phyloP scores from a whole-genome alignment of 2,329 filamentous ascomycete genomes.

The Phialophora tarda region DNA sequence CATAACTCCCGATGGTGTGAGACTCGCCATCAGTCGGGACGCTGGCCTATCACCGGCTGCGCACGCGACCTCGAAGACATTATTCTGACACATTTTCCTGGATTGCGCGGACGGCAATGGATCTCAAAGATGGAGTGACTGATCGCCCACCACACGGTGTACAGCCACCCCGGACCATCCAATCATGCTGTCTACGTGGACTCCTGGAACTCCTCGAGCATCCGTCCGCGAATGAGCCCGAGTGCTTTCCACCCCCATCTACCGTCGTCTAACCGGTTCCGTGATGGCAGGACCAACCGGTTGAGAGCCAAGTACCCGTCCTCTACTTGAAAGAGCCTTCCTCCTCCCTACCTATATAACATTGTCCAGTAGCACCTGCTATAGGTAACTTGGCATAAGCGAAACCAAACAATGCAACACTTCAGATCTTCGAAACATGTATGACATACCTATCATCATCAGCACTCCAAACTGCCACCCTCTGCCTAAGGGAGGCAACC shows the following conservation, averaged over 20 bases:
- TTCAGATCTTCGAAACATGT: constrained; percentile 24
- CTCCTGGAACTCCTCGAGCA: neutral
- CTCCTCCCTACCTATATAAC: constrained; percentile 7
- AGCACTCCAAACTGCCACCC: constrained; percentile 29
- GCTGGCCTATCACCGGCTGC: neutral
- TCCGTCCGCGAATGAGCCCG: constrained; percentile 1
- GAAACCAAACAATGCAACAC: constrained; percentile 11
- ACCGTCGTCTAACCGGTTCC: constrained; percentile 6
- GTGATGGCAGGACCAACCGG: constrained; percentile 4
- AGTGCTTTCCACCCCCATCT: neutral
- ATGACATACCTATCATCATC: constrained; percentile 29
- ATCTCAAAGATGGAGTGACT: neutral
- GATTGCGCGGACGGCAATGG: neutral
- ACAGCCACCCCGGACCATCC: neutral
- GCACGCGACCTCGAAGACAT: neutral
- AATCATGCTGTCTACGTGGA: neutral
- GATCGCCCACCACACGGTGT: neutral
- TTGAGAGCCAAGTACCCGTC: neutral
- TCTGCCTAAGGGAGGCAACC: constrained; percentile 3
- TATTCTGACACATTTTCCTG: neutral
- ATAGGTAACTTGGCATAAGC: neutral
- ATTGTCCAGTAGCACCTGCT: constrained; percentile 6
- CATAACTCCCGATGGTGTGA: neutral
- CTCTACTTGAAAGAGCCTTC: neutral
- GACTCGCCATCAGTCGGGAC: neutral